Evolutionary conservation across 1,139 yeast species (phyloP).

Genomic region (Saccharomycopsis hybrid): DNA sequence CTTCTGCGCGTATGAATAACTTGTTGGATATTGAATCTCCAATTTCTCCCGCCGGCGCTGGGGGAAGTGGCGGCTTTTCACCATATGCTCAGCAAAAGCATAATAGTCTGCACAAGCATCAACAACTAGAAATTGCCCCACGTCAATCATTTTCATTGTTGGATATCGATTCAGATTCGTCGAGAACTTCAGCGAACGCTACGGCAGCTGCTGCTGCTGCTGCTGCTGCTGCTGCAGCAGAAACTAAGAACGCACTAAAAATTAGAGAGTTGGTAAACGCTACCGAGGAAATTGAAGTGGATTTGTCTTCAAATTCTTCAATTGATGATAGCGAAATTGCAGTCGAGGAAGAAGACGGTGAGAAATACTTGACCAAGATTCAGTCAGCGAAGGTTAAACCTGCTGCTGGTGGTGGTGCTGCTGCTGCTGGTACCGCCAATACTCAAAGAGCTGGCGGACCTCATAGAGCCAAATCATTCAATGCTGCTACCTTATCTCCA

Average conservation of each 20-base stretch:
- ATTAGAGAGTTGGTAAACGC: constrained; percentile 17
- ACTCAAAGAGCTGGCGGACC: background rate
- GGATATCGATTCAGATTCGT: too few species aligned
- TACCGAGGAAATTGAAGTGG: constrained; percentile 18
- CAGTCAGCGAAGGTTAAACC: constrained; percentile 2
- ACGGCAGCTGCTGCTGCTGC: too few species aligned
- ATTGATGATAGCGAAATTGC: constrained; percentile 13
- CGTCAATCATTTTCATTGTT: too few species aligned
- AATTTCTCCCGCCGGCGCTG: background rate
- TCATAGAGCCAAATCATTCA: too few species aligned
- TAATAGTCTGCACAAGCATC: too few species aligned
- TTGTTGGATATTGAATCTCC: constrained; percentile 16
- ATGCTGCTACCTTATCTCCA: background rate
- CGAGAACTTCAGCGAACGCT: too few species aligned
- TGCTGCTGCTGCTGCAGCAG: too few species aligned
- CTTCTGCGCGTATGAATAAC: background rate
- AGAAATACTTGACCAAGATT: constrained; percentile 22
- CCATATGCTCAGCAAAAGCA: too few species aligned
- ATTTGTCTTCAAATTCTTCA: constrained; percentile 15
- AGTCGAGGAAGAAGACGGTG: constrained; percentile 24
- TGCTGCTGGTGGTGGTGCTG: background rate
- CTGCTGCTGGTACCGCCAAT: too few species aligned
- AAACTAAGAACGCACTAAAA: background rate
- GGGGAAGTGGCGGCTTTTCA: too few species aligned
- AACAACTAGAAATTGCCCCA: too few species aligned